A percentile compares a stretch with the other conserved stretches of the same genome.
Evolutionary conservation across 2,329 filamentous ascomycete species (phyloP).

Genomic region (Claviceps monticola): DNA sequence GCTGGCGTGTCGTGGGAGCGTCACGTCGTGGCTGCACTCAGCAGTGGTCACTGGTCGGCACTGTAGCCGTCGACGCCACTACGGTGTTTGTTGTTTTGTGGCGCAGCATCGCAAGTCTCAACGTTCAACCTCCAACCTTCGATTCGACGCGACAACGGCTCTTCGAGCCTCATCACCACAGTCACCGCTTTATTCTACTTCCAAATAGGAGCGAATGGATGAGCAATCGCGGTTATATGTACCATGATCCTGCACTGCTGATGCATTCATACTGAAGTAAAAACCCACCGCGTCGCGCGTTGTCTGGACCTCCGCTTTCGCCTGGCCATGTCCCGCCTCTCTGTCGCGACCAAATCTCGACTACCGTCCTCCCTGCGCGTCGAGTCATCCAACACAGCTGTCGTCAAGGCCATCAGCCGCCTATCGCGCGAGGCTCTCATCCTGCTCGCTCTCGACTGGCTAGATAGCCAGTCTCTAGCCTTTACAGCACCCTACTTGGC

Average conservation of each 20-base stretch:
- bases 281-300: neutral
- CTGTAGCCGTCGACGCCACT: too few relatives aligned
- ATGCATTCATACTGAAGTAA: neutral
- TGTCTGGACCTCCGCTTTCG: neutral
- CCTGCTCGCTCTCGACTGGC: slow-evolving; percentile 62
- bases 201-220: neutral
- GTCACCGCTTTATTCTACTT: neutral
- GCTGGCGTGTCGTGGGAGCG: too few relatives aligned
- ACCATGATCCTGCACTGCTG: neutral
- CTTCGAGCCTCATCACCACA: neutral
- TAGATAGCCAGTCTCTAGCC: slow-evolving; percentile 51
- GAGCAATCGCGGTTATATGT: neutral
- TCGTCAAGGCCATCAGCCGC: slow-evolving; percentile 52
- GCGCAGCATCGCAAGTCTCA: neutral
- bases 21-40: too few relatives aligned
- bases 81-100: neutral
- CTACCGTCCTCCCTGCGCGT: slow-evolving; percentile 60
- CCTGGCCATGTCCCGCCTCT: slow-evolving; percentile 37
- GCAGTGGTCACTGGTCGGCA: too few relatives aligned
- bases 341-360: slow-evolving; percentile 56
- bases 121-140: too few relatives aligned
- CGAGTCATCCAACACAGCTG: slow-evolving; percentile 46
- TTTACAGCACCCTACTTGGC: slow-evolving; percentile 28
- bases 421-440: slow-evolving; percentile 61
- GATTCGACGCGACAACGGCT: too few relatives aligned